Base-by-base conservation (phyloP, 1,139 yeast genomes). In the Zhuliangozyma blackwelliae region DNA sequence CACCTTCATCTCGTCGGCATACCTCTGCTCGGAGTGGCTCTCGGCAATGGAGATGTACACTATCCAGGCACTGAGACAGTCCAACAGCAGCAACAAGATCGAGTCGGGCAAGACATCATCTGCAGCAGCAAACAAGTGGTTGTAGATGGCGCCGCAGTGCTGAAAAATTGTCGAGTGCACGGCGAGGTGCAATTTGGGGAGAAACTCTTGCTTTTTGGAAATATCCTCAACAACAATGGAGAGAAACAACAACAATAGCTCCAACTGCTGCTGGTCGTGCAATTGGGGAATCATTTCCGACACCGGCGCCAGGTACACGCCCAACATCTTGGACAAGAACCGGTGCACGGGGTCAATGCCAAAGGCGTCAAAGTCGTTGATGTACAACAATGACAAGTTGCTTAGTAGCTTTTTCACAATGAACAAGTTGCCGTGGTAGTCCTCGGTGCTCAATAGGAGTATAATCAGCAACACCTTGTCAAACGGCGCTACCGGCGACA, bases 201-300 rank as follows among this genome's bases (percentile, higher is more conserved):
- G 32, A 23, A 29, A 50, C 39, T 57, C 67, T 35, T 54, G 33
- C 20, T 33, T 56, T 44, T 72, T 75, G 25, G 62, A 49, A 8
- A 73, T 47, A 44, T 82, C 89, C 50, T 82, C 89, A 1, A 72
- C 75, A 1, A 80, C 49, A 12, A 77, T 76, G 20, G 80, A 66
- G 3, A 73, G 60, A 40, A 73, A 71, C n/a, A 51, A 37, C 12
- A 59, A 31, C 7, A 57, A 22, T 7, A 55, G 28, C 21, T 44
- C 42, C 7, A 42, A 26, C 29, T 44, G 40, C 21, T 26, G 28
- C 13, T 32, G 28, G n/a, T 32, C 33, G 8, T 26, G 32, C n/a
- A 40, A 31, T 16, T 22, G 25, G 3, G 27, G 11, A 7, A 22
- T 9, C 23, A 22, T 22, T 9, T 22, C 23, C 9, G 23, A 22